phyloP scores from a whole-genome alignment of 495 filamentous ascomycete genomes.

The Penicillium argentinense region DNA sequence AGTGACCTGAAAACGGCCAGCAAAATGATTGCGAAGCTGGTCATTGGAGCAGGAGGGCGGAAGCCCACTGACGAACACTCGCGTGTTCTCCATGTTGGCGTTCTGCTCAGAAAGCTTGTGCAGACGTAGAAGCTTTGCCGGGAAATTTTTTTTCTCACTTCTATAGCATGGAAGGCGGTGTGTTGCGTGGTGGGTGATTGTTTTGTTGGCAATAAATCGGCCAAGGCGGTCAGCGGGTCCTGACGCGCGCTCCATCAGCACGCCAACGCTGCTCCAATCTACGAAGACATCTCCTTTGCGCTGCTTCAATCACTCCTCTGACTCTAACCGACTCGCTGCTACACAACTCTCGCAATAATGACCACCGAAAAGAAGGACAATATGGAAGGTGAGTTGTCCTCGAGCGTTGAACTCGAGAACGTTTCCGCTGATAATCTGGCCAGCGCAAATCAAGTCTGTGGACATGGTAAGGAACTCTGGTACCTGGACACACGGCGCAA shows the following conservation, averaged over 20 bases:
- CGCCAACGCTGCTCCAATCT: neutral
- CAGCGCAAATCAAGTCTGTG: constrained; percentile 93
- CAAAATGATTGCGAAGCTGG: constrained; percentile 86
- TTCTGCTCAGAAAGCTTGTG: constrained; percentile 17
- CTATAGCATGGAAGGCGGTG: constrained; percentile 40
- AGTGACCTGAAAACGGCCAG: constrained; percentile 71
- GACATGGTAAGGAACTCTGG: constrained; percentile 75
- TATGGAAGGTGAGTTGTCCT: constrained; percentile 67
- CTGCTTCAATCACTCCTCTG: neutral
- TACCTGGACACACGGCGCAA: neutral
- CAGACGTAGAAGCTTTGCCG: constrained; percentile 16
- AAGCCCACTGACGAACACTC: constrained; percentile 87
- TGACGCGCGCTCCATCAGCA: neutral
- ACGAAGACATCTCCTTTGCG: no score
- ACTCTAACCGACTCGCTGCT: neutral
- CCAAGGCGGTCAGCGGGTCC: neutral
- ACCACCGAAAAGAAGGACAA: constrained; percentile 64
- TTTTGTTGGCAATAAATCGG: constrained; percentile 8
- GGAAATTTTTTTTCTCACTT: constrained; percentile 36
- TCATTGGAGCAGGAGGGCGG: constrained; percentile 72
- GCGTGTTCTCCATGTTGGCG: constrained; percentile 52
- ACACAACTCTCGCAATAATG: constrained; percentile 32
- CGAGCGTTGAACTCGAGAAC: no score
- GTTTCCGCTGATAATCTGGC: no score
- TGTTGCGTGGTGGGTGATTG: constrained; percentile 17